These are phyloP conservation scores for Cordyceps sp. DNA, from an alignment of 2,329 filamentous ascomycete genomes.

Conservation along the genomic window DNA sequence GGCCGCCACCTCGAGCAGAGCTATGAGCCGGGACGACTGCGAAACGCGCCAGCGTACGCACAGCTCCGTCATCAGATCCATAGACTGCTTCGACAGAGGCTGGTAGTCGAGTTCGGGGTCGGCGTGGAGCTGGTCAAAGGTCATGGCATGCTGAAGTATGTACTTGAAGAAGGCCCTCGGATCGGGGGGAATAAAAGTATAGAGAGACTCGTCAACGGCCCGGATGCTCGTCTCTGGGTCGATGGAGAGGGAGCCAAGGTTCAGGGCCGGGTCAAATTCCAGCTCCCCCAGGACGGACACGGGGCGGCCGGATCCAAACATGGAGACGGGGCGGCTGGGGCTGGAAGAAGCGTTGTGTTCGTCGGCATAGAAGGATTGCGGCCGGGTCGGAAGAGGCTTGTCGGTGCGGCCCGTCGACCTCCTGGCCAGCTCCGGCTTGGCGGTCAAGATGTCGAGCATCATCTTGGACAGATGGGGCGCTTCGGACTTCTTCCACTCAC, in stretches of 20 bases:
- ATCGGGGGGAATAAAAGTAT: slow-evolving; percentile 80
- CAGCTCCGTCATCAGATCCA: slow-evolving; percentile 71
- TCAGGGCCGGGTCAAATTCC: slow-evolving; percentile 49
- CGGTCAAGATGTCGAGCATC: slow-evolving; percentile 80
- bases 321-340: slow-evolving; percentile 31
- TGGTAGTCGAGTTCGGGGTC: slow-evolving; percentile 30
- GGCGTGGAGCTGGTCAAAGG: slow-evolving; percentile 42
- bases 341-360: too few species aligned
- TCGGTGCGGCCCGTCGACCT: slow-evolving; percentile 44
- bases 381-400: slow-evolving; percentile 36
- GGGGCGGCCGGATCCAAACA: slow-evolving; percentile 34
- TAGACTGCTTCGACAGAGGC: slow-evolving; percentile 59
- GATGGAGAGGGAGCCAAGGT: slow-evolving; percentile 49
- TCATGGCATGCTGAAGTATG: slow-evolving; percentile 62
- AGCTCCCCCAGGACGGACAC: slow-evolving; percentile 29
- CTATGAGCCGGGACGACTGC: slow-evolving; percentile 59
- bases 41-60: slow-evolving; percentile 81
- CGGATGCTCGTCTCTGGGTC: slow-evolving; percentile 36
- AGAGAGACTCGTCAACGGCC: slow-evolving; percentile 52
- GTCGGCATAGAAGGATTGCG: slow-evolving; percentile 25
- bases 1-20: slow-evolving; percentile 70
- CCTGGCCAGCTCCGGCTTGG: slow-evolving; percentile 72
- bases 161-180: slow-evolving; percentile 70
- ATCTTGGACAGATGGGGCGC: slow-evolving; percentile 75
- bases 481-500: slow-evolving; percentile 84